Percentiles rank a stretch among this genome's conserved stretches.
phyloP scores from a whole-genome alignment of 2,329 filamentous ascomycete genomes.

The Colletotrichum aenigma region DNA sequence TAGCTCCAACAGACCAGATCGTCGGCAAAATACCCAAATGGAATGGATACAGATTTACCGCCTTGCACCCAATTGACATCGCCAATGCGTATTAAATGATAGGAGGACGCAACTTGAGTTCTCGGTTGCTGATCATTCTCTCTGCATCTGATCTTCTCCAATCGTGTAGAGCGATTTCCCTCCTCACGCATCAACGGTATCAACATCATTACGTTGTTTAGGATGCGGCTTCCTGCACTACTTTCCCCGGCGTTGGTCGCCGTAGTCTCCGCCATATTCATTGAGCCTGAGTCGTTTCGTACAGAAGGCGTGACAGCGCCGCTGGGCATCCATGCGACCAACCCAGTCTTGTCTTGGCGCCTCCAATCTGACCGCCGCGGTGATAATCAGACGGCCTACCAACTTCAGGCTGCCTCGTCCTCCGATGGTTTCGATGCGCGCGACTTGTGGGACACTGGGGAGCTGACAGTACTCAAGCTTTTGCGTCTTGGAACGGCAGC shows the following conservation, averaged over 20 bases:
- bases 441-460: no score
- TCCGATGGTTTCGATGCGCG: neutral
- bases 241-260: neutral
- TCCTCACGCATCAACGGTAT: neutral
- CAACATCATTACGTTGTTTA: neutral
- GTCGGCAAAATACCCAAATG: rapidly evolving
- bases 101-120: rapidly evolving
- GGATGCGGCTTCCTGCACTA: neutral
- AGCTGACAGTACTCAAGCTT: neutral
- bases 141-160: neutral
- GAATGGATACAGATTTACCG: neutral
- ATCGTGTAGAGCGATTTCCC: neutral
- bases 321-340: neutral
- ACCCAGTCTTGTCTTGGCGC: neutral
- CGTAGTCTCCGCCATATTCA: neutral
- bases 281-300: neutral
- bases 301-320: neutral
- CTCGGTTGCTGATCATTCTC: neutral
- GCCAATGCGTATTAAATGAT: neutral
- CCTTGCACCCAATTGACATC: neutral
- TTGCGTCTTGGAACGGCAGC: neutral
- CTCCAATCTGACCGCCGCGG: neutral
- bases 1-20: neutral
- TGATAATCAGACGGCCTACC: neutral
- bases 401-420: neutral